Base-by-base conservation (phyloP, 352 stramenopile species). In the Globisporangium splendens region DNA sequence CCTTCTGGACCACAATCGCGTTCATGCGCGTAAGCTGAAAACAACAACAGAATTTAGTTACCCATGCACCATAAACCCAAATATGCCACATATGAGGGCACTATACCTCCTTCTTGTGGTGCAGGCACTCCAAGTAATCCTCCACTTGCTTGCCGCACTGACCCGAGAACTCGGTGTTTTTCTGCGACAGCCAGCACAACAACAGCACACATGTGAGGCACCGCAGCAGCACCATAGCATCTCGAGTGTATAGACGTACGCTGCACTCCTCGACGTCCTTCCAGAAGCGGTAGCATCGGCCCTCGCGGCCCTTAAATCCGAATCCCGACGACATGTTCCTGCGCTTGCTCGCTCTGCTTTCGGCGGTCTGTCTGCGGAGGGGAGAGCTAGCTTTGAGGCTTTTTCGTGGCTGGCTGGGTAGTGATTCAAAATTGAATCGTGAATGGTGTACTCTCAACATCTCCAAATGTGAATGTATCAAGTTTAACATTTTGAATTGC, bases 111-210 rank as follows among this genome's bases (percentile, higher is more conserved):
- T 98, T 98, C 75, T 89, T 95, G 76, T 96, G 87, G 74, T 98
- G 94, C 56, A 98, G 73, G 63, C 94, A 98, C 73, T 98, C 94
- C 54, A 98, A 81, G 66, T 98, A 98, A 78, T 98, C 94, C 60
- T 98, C 89, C 15, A 95, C 86, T 67, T 93, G 69, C 75, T 90
- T 79, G 69, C 68, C 74, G 69, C 88, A 97, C 62, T 89, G 69
- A 61, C 86, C 85, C 60, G 87, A 72, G 50, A 76, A 66, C 66
- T 90, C 82, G 55, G 83, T 89, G 70, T 96, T 78, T 68, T 85
- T 93, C 86, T 95, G 69, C 6, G 14, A 24, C 4, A 46, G 22
- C 65, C 53, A 50, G 5, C 47, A 47, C 54, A 62, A 56, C n/a
- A 62, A 15, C 21, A 11, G 20, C 17, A 24, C 43, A 53, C n/a